A percentile compares a stretch with the other conserved stretches of the same genome.
phyloP scores from a whole-genome alignment of 768 basidiomycete species.

The Exsudoporus frostii region DNA sequence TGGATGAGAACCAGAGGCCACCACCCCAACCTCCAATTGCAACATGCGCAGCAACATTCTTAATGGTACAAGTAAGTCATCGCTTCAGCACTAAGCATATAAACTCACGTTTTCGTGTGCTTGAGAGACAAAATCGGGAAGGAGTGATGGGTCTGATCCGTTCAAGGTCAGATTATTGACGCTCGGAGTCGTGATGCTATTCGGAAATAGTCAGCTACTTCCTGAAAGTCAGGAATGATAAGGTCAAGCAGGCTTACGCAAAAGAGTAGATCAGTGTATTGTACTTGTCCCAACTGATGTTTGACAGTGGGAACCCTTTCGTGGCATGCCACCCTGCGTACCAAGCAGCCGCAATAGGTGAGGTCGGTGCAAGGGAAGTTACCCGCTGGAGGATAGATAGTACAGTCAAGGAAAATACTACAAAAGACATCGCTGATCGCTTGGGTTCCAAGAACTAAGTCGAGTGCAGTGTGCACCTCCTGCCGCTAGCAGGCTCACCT shows the following conservation, averaged over 20 bases:
- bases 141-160: constrained; percentile 44
- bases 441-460: neutral
- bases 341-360: constrained; percentile 51
- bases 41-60: constrained; percentile 56
- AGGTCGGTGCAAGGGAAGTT: neutral
- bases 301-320: constrained; percentile 47
- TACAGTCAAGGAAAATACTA: neutral
- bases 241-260: constrained; percentile 39
- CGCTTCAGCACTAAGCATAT: neutral
- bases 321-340: constrained; percentile 65
- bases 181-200: constrained; percentile 35
- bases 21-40: constrained; percentile 76
- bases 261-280: constrained; percentile 69
- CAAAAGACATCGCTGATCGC: neutral
- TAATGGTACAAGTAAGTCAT: neutral
- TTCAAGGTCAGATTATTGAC: constrained; percentile 31
- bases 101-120: constrained; percentile 36
- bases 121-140: constrained; percentile 55
- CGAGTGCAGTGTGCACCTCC: neutral
- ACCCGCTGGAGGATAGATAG: constrained; percentile 1
- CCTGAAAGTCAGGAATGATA: neutral
- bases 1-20: constrained; percentile 57
- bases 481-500: neutral
- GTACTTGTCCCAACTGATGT: constrained; percentile 69
- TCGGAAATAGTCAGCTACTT: neutral